These are phyloP conservation scores for Cyclotella baltica DNA, from an alignment of 108 stramenopile species.

Conservation along the genomic window DNA sequence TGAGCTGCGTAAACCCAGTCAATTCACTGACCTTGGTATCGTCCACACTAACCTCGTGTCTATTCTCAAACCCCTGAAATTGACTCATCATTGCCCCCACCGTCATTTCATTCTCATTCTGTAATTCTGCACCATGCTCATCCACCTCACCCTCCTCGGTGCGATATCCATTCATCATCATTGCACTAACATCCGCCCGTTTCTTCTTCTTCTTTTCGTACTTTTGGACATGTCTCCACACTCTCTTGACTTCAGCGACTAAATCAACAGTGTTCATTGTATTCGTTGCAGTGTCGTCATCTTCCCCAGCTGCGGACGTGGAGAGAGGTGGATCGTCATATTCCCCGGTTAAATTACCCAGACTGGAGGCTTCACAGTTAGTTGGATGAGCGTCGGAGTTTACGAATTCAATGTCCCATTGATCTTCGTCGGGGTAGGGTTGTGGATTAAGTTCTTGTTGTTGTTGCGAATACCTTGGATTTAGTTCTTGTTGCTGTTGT, in stretches of 20 bases:
- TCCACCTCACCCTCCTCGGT: conserved; percentile 3
- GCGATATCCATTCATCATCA: conserved; percentile 2
- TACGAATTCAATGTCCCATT: conserved; percentile 17
- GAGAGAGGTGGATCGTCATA: conserved; percentile 20
- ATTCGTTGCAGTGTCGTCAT: conserved; percentile 44
- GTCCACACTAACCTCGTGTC: background rate
- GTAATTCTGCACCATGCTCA: background rate
- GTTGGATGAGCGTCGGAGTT: background rate
- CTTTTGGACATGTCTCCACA: conserved; percentile 52
- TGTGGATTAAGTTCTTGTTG: background rate
- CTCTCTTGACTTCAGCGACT: conserved; percentile 49
- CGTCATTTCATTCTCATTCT: background rate
- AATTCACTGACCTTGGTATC: conserved; percentile 12
- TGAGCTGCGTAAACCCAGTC: background rate
- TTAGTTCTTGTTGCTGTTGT: conserved; percentile 6
- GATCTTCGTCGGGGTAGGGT: conserved; percentile 11
- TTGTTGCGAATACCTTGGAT: background rate
- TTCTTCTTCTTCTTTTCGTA: conserved; percentile 46
- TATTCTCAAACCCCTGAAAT: conserved; percentile 3
- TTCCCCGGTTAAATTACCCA: conserved; percentile 35
- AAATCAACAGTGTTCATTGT: conserved; percentile 50
- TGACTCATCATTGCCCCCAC: conserved; percentile 14
- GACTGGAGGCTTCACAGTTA: conserved; percentile 8
- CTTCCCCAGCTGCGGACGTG: background rate
- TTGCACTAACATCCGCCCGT: conserved; percentile 9